These are phyloP conservation scores for Aphanomyces stellatus DNA, from an alignment of 352 stramenopile genomes.

Conservation along the genomic window DNA sequence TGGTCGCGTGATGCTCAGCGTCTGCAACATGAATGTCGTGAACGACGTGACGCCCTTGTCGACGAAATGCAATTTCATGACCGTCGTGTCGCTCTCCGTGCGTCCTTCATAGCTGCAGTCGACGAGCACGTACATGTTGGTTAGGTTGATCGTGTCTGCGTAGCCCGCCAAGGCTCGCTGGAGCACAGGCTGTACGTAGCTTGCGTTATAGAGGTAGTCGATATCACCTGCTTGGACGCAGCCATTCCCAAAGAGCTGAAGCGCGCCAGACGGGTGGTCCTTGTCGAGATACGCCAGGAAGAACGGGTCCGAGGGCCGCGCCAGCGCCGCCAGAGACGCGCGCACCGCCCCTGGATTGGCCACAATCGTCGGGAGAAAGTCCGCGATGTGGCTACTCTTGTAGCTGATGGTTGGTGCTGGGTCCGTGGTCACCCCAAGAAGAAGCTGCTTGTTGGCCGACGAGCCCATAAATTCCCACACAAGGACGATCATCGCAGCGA, in stretches of 20 bases:
- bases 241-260: background rate
- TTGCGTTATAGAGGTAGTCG: background rate
- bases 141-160: too few relatives aligned
- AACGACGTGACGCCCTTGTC: background rate
- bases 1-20: background rate
- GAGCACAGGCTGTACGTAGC: background rate
- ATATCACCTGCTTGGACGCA: background rate
- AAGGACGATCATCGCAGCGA: background rate
- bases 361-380: background rate
- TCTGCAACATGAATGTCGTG: background rate
- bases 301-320: background rate
- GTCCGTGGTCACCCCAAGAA: background rate
- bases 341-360: background rate
- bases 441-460: background rate
- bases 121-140: background rate
- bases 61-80: background rate
- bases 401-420: background rate
- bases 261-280: background rate
- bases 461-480: background rate
- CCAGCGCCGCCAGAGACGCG: background rate
- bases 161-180: background rate
- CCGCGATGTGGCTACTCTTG: background rate
- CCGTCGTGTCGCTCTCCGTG: background rate
- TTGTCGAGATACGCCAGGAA: background rate
- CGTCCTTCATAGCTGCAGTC: background rate